Base-by-base conservation (phyloP, 441 rosid species). In the Gossypium laxum region DNA sequence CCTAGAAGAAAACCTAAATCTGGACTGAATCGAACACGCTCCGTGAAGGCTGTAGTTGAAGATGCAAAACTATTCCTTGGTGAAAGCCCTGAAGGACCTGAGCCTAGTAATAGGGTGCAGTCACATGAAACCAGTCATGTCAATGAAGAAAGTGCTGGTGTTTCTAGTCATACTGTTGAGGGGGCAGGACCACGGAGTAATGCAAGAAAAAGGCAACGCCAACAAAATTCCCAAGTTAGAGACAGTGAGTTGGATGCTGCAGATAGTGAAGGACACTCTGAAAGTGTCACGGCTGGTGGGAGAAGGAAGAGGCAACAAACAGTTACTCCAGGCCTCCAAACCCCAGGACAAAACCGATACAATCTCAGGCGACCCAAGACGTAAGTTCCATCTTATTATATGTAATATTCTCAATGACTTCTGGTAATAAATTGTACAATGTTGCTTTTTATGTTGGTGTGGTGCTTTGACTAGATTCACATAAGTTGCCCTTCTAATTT, bases 301-400 rank as follows among this genome's bases (percentile, higher is more conserved):
- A 86, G 80, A 61, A 85, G 84, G 89, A 91, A 87, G 83, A 84
- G 83, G 77, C 85, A 72, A 70, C 93, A 84, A 72, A 79, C 69
- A 32, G 80, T 73, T 50, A 75, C 83, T 73, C 76, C 81, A 4
- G 83, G 69, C 18, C 52, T 69, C 22, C 84, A 70, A 76, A 78
- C 87, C 54, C 87, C 89, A 6, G 89, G 82, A 11, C 86, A 84
- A 79, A 87, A 69, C 64, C 86, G 96, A 72, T 93, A 91, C 82
- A 87, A 89, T 82, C 95, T 93, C 66, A 83, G 97, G 76, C 85
- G 87, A 26, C 84, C 83, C 67, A 87, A 80, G 82, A 80, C 47
- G 97, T 93, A 86, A 87, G 92, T 74, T 70, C 48, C 62, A 38
- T 52, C 47, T 24, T 60, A 45, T 45, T 34, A 17, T 67, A 51